phyloP scores from a whole-genome alignment of 805 yeast species.

The Zygotorulaspora florentina region DNA sequence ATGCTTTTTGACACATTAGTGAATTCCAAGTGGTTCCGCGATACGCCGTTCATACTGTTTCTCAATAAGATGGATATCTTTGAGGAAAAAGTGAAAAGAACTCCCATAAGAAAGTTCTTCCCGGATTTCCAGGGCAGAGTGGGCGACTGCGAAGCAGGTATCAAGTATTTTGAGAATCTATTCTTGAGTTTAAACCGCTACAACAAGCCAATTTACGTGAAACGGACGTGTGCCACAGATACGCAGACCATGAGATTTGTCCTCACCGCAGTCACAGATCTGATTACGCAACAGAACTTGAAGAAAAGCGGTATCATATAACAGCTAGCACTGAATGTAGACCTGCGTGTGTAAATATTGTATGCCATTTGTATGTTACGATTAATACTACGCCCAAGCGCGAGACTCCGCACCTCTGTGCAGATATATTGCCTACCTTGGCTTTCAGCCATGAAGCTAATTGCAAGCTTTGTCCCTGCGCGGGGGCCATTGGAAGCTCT shows the following conservation, averaged over 20 bases:
- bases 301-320: slow-evolving; percentile 71
- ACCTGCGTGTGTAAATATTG: neutral
- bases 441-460: no score
- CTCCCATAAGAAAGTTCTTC: slow-evolving; percentile 68
- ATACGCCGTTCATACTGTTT: slow-evolving; percentile 85
- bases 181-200: slow-evolving; percentile 61
- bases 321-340: no score
- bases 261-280: slow-evolving; percentile 85
- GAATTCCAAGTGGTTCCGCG: slow-evolving; percentile 77
- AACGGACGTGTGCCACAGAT: slow-evolving; percentile 95
- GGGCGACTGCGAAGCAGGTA: slow-evolving; percentile 60
- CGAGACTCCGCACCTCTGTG: no score
- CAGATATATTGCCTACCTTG: no score
- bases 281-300: slow-evolving; percentile 78
- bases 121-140: slow-evolving; percentile 73
- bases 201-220: slow-evolving; percentile 77
- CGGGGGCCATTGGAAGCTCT: no score
- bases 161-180: slow-evolving; percentile 63
- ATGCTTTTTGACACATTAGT: slow-evolving; percentile 77
- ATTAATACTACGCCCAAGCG: no score
- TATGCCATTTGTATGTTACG: no score
- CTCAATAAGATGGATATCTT: slow-evolving; percentile 85
- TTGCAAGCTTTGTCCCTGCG: no score
- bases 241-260: slow-evolving; percentile 85
- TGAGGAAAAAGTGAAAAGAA: slow-evolving; percentile 58